These are phyloP conservation scores for Solanum hybrid DNA, from an alignment of 305 asterid genomes.

Conservation along the genomic window DNA sequence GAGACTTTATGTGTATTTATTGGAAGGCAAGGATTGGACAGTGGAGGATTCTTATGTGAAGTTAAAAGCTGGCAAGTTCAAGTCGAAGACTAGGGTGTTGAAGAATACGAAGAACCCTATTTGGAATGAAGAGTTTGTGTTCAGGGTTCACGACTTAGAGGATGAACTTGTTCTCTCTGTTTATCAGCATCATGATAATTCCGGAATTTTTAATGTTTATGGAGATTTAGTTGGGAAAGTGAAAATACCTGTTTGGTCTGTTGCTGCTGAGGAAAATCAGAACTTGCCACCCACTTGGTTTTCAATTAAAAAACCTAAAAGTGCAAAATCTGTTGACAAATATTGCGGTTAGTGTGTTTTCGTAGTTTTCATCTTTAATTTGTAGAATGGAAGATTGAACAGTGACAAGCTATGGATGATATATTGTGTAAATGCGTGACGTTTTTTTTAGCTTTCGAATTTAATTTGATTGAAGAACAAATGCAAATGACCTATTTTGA, in stretches of 20 bases:
- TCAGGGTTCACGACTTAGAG: constrained; percentile 52
- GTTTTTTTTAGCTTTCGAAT: background rate
- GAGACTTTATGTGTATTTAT: constrained; percentile 57
- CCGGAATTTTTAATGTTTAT: constrained; percentile 38
- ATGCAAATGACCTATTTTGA: background rate
- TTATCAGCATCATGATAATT: constrained; percentile 39
- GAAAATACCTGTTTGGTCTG: constrained; percentile 52
- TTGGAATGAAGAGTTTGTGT: constrained; percentile 87
- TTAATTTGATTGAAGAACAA: background rate
- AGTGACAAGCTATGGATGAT: background rate
- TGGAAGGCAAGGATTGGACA: constrained; percentile 57
- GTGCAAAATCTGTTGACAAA: constrained; percentile 25
- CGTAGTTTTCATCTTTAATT: background rate
- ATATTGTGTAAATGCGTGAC: background rate
- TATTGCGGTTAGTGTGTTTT: constrained; percentile 42
- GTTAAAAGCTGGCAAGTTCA: constrained; percentile 52
- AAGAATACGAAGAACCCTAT: constrained; percentile 43
- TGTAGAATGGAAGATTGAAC: background rate
- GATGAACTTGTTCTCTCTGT: constrained; percentile 58
- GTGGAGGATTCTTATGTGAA: constrained; percentile 57
- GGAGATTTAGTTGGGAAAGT: constrained; percentile 62
- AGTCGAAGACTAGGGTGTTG: constrained; percentile 56
- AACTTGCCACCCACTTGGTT: constrained; percentile 82
- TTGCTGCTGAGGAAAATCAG: constrained; percentile 57
- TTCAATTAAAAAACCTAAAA: constrained; percentile 40